phyloP scores from a whole-genome alignment of 176 grass and related monocot genomes.

The Echinochloa phyllopogon region DNA sequence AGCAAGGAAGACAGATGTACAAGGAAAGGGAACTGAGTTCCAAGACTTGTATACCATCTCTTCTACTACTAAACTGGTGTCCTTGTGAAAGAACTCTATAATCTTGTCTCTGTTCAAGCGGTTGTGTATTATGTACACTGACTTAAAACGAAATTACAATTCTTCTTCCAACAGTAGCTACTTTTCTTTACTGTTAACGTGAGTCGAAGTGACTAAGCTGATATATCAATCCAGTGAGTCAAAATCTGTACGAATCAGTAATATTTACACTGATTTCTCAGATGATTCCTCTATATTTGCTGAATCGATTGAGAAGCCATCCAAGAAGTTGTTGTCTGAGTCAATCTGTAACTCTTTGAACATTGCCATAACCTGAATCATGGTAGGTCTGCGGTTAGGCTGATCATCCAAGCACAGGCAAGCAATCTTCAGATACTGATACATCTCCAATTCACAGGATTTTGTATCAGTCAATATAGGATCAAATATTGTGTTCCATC shows the following conservation, averaged over 20 bases:
- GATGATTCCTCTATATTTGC: slow-evolving; percentile 70
- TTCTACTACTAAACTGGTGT: slow-evolving; percentile 2
- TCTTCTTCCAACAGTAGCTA: slow-evolving; percentile 1
- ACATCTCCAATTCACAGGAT: slow-evolving; percentile 68
- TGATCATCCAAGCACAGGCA: slow-evolving; percentile 84
- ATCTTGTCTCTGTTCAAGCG: slow-evolving; percentile 8
- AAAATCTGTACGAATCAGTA: slow-evolving; percentile 48
- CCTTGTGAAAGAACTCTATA: slow-evolving; percentile 17
- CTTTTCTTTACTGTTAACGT: slow-evolving; percentile 25
- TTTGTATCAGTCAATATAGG: slow-evolving; percentile 48
- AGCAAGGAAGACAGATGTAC: slow-evolving; percentile 6
- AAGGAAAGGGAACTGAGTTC: slow-evolving; percentile 20
- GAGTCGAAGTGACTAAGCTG: slow-evolving; percentile 8
- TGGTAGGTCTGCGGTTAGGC: slow-evolving; percentile 71
- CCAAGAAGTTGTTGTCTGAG: slow-evolving; percentile 72
- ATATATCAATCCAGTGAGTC: slow-evolving; percentile 34
- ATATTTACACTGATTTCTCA: slow-evolving; percentile 61
- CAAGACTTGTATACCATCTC: neutral
- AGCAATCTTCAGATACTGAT: slow-evolving; percentile 85
- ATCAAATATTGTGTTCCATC: slow-evolving; percentile 71
- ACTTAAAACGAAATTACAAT: slow-evolving; percentile 16
- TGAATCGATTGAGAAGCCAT: slow-evolving; percentile 59
- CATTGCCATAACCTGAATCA: slow-evolving; percentile 99
- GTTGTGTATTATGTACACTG: slow-evolving; percentile 34
- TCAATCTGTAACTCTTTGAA: slow-evolving; percentile 90